phyloP scores from a whole-genome alignment of 2,329 filamentous ascomycete genomes.

The Claviceps capensis region DNA sequence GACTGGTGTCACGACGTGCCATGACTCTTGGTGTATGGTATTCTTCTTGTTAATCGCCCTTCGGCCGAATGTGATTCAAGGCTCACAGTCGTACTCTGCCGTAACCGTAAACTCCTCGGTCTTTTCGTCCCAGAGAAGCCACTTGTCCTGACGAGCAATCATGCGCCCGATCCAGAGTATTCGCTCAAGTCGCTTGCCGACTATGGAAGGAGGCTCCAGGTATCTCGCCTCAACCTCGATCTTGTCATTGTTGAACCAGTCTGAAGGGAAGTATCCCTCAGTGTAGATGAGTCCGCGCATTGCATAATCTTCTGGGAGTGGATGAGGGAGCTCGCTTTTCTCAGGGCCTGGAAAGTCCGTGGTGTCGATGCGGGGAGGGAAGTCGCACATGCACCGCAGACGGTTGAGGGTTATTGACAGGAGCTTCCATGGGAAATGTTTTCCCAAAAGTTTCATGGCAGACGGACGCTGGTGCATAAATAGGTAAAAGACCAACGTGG shows the following conservation, averaged over 20 bases:
- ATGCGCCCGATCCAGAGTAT: slow-evolving; percentile 43
- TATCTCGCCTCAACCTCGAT: slow-evolving; percentile 56
- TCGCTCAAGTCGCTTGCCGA: slow-evolving; percentile 40
- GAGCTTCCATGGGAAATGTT: slow-evolving; percentile 37
- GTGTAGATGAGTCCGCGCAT: slow-evolving; percentile 50
- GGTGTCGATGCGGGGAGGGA: slow-evolving; percentile 23
- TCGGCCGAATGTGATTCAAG: background rate
- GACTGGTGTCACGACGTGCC: too few relatives aligned
- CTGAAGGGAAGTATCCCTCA: slow-evolving; percentile 40
- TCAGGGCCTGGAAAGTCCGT: slow-evolving; percentile 33
- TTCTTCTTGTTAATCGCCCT: too few relatives aligned
- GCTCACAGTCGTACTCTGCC: background rate
- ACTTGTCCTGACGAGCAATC: slow-evolving; percentile 28
- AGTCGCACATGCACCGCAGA: slow-evolving; percentile 14
- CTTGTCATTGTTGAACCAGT: slow-evolving; percentile 44
- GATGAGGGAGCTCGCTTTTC: slow-evolving; percentile 30
- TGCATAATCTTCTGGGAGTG: slow-evolving; percentile 56
- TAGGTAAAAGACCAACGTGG: slow-evolving; percentile 44
- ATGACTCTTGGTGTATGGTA: too few relatives aligned
- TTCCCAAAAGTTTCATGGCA: slow-evolving; percentile 11
- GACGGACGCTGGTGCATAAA: slow-evolving; percentile 22
- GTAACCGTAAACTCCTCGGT: slow-evolving; percentile 21
- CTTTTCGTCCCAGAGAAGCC: slow-evolving; percentile 27
- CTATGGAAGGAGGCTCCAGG: slow-evolving; percentile 47
- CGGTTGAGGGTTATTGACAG: slow-evolving; percentile 26